Evolutionary conservation across 257 asterid species (phyloP), one percentile per base, ranked within the genome.

Genomic region (Leptodermis oblonga): DNA sequence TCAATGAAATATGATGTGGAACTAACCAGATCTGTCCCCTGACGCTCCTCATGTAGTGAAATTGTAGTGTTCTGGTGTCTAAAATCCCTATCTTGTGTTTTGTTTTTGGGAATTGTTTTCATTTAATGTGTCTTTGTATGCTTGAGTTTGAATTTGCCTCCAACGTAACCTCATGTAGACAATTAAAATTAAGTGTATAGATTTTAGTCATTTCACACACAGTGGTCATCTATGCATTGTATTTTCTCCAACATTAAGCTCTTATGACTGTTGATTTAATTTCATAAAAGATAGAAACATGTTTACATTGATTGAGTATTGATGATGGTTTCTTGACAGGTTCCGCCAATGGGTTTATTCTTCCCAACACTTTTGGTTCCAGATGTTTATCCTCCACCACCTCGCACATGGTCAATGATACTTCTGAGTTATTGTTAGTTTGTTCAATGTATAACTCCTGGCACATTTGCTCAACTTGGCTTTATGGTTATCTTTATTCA

Each of bases 331-430:
- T 73, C 67, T 75, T 56, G 64, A 73, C 82, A 90, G 99, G 99
- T 93, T 72, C 97, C 99, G 55, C 99, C 97, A 14, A 93, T 93
- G 99, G 97, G 99, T 75, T 84, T 93, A 83, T 93, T 94, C 82
- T 90, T 87, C 77, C 99, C 97, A 34, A 80, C 61, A 76, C 95
- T 90, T 78, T 84, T 93, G 83, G 96, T 84, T 75, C 96, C 97
- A 64, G 99, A 90, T 77, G 92, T 89, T 73, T 89, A 90, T 80
- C 97, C 97, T 77, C 92, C 96, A 46, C 96, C 99, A 66, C 96
- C 96, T 0, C 83, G 87, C 49, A 77, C 88, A 58, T 93, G 97
- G 97, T 93, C 70, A 73, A 84, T 78, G 68, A 46, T 69, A 23
- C 48, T 71, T 45, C 23, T 54, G 37, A 11, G 10, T 77, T 54